Conservation (phyloP, 2,329 filamentous ascomycete genomes). For the Gremmenia infestans region DNA sequence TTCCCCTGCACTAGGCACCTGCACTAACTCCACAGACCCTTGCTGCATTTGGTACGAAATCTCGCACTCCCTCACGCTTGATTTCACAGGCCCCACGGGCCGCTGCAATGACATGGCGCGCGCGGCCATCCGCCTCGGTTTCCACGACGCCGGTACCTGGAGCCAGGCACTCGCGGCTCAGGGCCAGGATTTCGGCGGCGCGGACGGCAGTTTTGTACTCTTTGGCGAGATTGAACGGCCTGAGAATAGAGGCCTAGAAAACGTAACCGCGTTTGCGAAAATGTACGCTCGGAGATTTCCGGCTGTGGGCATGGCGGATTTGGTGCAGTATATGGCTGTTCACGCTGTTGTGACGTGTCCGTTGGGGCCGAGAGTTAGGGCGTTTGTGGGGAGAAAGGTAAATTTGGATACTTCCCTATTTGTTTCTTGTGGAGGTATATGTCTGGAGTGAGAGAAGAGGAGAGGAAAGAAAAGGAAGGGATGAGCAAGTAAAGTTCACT, state of each 20-base stretch:
- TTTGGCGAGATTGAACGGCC: slow-evolving; percentile 1
- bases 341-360: slow-evolving; percentile 17
- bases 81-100: neutral
- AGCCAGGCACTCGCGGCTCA: slow-evolving; percentile 1
- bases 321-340: slow-evolving; percentile 12
- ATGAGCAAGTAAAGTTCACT: too few relatives aligned
- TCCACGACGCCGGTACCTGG: slow-evolving; percentile 19
- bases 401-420: too few relatives aligned
- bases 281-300: neutral
- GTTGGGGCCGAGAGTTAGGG: slow-evolving; percentile 10
- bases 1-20: too few relatives aligned
- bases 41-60: too few relatives aligned
- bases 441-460: too few relatives aligned
- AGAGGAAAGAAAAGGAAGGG: too few relatives aligned
- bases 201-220: slow-evolving; percentile 15
- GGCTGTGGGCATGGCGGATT: slow-evolving; percentile 9
- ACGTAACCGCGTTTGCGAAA: slow-evolving; percentile 4
- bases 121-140: slow-evolving; percentile 14
- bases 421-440: too few relatives aligned
- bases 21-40: too few relatives aligned
- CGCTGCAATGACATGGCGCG: slow-evolving; percentile 18
- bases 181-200: slow-evolving; percentile 6
- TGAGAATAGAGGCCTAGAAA: slow-evolving; percentile 19
- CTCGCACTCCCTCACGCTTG: too few relatives aligned
- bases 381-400: slow-evolving; percentile 15